Conservation (phyloP, 1,284 basidiomycete genomes). For the Boletus smithii region DNA sequence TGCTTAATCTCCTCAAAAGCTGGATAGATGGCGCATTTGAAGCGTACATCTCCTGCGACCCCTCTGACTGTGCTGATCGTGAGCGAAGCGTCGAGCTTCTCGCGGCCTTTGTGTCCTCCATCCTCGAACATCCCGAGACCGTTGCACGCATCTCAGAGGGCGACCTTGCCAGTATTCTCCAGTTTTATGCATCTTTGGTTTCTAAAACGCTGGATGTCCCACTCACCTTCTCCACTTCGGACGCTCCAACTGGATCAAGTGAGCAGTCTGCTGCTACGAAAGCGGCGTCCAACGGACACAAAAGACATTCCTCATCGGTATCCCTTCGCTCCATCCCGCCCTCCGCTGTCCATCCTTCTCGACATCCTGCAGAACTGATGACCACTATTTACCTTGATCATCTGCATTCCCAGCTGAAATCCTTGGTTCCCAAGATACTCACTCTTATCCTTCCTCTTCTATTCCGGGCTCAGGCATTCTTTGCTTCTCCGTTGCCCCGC, state of each 20-base stretch:
- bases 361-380: conserved; percentile 57
- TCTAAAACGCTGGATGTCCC: conserved; percentile 48
- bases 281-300: conserved; percentile 41
- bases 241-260: conserved; percentile 26
- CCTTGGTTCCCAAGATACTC: conserved; percentile 52
- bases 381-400: conserved; percentile 62
- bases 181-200: conserved; percentile 57
- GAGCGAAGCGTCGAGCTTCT: conserved; percentile 60
- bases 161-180: conserved; percentile 48
- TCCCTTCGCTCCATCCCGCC: conserved; percentile 25
- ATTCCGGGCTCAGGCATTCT: conserved; percentile 65
- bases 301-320: conserved; percentile 45
- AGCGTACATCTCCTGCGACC: conserved; percentile 42
- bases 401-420: conserved; percentile 55
- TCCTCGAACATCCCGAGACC: conserved; percentile 49
- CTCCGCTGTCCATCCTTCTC: conserved; percentile 26
- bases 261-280: conserved; percentile 29
- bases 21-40: conserved; percentile 67
- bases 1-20: conserved; percentile 52
- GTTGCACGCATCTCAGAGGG: conserved; percentile 57
- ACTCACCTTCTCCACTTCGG: conserved; percentile 21
- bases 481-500: conserved; percentile 60
- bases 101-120: conserved; percentile 50
- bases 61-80: conserved; percentile 49
- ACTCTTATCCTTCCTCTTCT: conserved; percentile 59